phyloP scores from a whole-genome alignment of 2,329 filamentous ascomycete species.

The Ophiostoma novo-ulmi region DNA sequence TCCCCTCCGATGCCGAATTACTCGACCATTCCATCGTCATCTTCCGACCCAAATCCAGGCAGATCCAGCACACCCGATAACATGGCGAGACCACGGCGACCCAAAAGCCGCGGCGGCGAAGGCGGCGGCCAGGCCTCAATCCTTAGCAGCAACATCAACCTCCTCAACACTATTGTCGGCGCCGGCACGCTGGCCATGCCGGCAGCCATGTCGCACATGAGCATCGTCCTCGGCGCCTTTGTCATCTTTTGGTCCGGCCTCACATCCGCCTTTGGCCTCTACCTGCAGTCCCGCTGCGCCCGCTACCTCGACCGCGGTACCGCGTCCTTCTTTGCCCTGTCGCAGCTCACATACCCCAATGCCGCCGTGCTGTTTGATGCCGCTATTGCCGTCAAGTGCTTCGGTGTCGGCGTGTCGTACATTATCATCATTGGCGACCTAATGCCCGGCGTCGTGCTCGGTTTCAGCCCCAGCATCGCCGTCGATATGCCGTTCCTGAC shows the following conservation, averaged over 20 bases:
- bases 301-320: conserved; percentile 85
- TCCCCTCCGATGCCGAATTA: conserved; percentile 47
- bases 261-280: conserved; percentile 86
- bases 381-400: conserved; percentile 96
- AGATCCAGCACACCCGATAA: conserved; percentile 36
- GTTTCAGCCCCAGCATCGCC: conserved; percentile 57
- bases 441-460: conserved; percentile 89
- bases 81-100: conserved; percentile 54
- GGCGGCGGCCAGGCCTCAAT: conserved; percentile 82
- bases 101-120: conserved; percentile 59
- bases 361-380: conserved; percentile 92
- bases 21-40: conserved; percentile 45
- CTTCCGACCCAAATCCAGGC: conserved; percentile 34
- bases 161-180: conserved; percentile 94
- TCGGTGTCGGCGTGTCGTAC: conserved; percentile 94
- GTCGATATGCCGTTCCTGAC: conserved; percentile 67
- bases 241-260: conserved; percentile 89
- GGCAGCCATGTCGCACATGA: conserved; percentile 92
- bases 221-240: conserved; percentile 74
- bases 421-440: conserved; percentile 97
- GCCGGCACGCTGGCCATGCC: conserved; percentile 93
- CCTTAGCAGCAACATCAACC: conserved; percentile 86
- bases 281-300: conserved; percentile 88
- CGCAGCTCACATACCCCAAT: conserved; percentile 94
- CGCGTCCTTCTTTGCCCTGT: conserved; percentile 92